phyloP scores from a whole-genome alignment of 192 early-diverging fungal species.

The Neocallimastix lanati region DNA sequence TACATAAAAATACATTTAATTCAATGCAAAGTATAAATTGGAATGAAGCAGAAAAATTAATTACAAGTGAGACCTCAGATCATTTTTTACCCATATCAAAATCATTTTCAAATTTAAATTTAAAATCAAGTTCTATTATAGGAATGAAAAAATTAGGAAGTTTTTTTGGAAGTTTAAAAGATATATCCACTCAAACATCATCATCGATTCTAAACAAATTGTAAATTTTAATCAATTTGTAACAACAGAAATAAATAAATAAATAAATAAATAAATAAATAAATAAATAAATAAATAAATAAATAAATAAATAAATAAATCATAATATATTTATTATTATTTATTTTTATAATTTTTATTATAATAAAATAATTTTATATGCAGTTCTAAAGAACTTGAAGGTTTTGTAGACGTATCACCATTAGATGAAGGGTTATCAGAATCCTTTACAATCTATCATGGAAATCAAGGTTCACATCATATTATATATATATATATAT shows the following conservation, averaged over 20 bases:
- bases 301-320: no score
- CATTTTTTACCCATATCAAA: background rate
- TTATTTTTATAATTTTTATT: no score
- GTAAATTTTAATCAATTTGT: no score
- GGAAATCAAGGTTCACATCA: slow-evolving; percentile 28
- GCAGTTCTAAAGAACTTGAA: background rate
- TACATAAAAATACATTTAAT: slow-evolving; percentile 8
- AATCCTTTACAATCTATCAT: slow-evolving; percentile 50
- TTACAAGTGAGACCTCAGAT: background rate
- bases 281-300: no score
- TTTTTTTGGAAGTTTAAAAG: slow-evolving; percentile 5
- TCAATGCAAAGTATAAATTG: slow-evolving; percentile 1
- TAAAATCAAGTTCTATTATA: background rate
- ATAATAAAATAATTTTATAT: no score
- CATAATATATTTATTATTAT: no score
- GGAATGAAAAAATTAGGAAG: slow-evolving; percentile 1
- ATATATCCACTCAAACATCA: slow-evolving; percentile 29
- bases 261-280: no score
- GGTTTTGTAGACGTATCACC: background rate
- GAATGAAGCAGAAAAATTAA: background rate
- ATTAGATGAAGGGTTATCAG: slow-evolving; percentile 24
- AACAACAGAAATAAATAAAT: no score
- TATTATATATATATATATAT: no score
- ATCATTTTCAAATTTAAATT: slow-evolving; percentile 1
- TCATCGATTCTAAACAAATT: slow-evolving; percentile 13